Base-by-base conservation (phyloP, 1,139 yeast species). In the Yamadazyma diospyri region DNA sequence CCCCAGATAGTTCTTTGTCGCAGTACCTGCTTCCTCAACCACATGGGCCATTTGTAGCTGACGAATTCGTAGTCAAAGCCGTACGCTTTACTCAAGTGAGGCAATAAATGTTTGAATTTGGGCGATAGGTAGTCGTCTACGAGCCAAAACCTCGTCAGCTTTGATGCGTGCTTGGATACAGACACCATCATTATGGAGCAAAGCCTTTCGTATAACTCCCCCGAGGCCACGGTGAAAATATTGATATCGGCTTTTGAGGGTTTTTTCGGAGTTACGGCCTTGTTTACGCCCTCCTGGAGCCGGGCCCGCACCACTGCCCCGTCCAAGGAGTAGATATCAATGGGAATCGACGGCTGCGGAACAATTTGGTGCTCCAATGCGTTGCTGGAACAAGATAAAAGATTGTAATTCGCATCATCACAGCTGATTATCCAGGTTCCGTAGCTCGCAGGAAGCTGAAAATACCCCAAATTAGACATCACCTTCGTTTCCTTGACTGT, bases 31-130 rank as follows among this genome's bases (percentile, higher is more conserved):
- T 69, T 69, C 29, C 94, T 70, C 18, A 92, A 64, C 94, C 97
- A 92, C 16, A 66, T 59, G 8, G 98, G 98, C 98, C 98, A 92
- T 44, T 83, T 81, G 56, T 85, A 92, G 2, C 82, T 76, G 13
- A 92, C 69, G 28, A 85, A 59, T 48, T 87, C 89, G 47, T 81
- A 85, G 29, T 79, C 72, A 42, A 85, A 78, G 1, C 72, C 70
- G 41, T 69, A 72, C 33, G 72, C 51, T n/a, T 61, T 54, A 0
- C 94, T 80, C 29, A 88, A 51, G n/a, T 50, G 44, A 0, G 87
- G 84, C n/a, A 87, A 51, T 33, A 76, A 68, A 26, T 60, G 51
- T 48, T 74, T 78, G 51, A 88, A 81, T 4, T 76, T 64, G 2
- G 88, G 79, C 1, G 95, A 82, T 55, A 85, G 61, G 48, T 72